A percentile compares a stretch with the other conserved stretches of the same genome.
These are phyloP conservation scores for Phytophthora constricta DNA, from an alignment of 352 stramenopile genomes.

Conservation along the genomic window DNA sequence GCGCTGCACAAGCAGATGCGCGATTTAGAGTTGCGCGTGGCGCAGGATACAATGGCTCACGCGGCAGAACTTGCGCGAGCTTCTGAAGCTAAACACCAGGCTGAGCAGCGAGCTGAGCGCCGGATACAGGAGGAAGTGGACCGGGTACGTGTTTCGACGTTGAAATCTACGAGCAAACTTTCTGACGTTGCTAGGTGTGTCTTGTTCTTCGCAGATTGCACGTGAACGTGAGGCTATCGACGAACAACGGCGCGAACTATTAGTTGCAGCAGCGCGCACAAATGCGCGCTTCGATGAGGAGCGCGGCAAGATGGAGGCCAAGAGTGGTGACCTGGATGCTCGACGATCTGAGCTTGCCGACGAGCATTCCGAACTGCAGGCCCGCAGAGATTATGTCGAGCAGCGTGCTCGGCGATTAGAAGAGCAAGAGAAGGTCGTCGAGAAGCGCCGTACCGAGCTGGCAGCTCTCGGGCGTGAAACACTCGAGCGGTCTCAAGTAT, in stretches of 20 bases:
- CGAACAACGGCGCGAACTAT: constrained; percentile 70
- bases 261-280: constrained; percentile 58
- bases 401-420: constrained; percentile 57
- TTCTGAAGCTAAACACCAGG: constrained; percentile 36
- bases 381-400: constrained; percentile 49
- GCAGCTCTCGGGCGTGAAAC: constrained; percentile 67
- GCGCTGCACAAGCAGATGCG: constrained; percentile 56
- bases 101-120: constrained; percentile 66
- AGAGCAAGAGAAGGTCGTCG: constrained; percentile 53
- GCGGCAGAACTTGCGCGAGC: constrained; percentile 51
- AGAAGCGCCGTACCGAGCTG: constrained; percentile 59
- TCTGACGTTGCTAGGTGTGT: neutral
- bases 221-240: constrained; percentile 77
- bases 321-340: constrained; percentile 62
- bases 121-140: constrained; percentile 69
- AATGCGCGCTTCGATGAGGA: constrained; percentile 72
- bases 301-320: constrained; percentile 66
- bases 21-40: constrained; percentile 57
- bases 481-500: constrained; percentile 58
- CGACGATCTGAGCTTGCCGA: constrained; percentile 64
- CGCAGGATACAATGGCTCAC: constrained; percentile 46
- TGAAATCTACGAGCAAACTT: neutral
- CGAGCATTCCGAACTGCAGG: constrained; percentile 62
- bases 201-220: constrained; percentile 41
- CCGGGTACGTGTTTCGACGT: constrained; percentile 34